Evolutionary conservation across 129 eudicot species (phyloP), one percentile per base, ranked within the genome.

Genomic region (Saussurea involucrata): DNA sequence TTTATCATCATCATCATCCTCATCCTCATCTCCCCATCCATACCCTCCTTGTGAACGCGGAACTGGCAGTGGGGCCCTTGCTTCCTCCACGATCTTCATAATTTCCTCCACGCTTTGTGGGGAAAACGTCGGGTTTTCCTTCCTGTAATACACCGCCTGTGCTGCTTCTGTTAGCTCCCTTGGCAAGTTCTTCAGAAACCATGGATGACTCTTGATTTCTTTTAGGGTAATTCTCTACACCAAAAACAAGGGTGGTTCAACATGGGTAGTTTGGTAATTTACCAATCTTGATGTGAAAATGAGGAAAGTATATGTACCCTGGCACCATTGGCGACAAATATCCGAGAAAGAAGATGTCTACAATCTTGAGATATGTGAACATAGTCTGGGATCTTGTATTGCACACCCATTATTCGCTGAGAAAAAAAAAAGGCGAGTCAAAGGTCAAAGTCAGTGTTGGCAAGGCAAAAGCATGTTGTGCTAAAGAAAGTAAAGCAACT

Each of bases 331-430:
- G 92, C 85, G 46, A 90, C 95, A 73, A 93, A 93, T 34, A 93
- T 88, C 66, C 97, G 95, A 71, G 98, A 89, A 49, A 93, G 92
- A 25, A 93, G 98, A 76, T 90, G 91, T 69, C 88, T 87, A 76
- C 98, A 93, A 57, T 93, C 98, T 86, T 88, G 92, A 55, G 98
- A 93, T 78, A 93, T 85, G 79, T 90, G 98, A 80, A 93, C 98
- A 82, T 90, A 93, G 80, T 93, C 98, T 7, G 97, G 98, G 66
- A 93, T 88, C 82, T 82, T 90, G 91, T 93, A 93, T 24, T 93
- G 96, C 60, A 90, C 95, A 72, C 90, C 88, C 97, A 89, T 84
- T 69, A 90, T 87, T 66, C 96, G 81, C 96, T 90, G 86, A 22
- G 67, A 36, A 80, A 66, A 66, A 36, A 80, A 66, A 66, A 18